Evolutionary conservation across 2,329 filamentous ascomycete genomes (phyloP), one percentile per base, ranked within the genome.

Genomic region (Diaporthe vexans): DNA sequence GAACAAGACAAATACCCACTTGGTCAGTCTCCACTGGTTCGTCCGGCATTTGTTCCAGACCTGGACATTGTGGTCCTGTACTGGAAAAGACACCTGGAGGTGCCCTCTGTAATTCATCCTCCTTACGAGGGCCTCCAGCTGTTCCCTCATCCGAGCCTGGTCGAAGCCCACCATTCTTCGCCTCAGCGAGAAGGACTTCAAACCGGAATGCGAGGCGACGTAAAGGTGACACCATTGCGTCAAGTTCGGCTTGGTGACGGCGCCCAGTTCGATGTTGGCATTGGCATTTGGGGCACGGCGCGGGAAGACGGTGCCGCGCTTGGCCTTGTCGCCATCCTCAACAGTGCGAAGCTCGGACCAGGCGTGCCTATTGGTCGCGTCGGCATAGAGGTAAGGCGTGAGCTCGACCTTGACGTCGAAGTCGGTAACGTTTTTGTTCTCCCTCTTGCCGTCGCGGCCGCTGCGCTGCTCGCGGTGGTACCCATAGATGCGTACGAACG

Each of bases 211-310:
- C 76, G 88, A 90, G 3, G 88, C 88, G 78, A 90, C 92, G 82
- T 91, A 95, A 52, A 88, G 87, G 74, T 92, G 89, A 78, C 92
- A 94, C 93, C 93, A 95, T 74, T 91, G 88, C 29, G 81, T 81
- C 15, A 91, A 81, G 26, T 78, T 83, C 48, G 78, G 87, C 79
- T 82, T 84, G 74, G 78, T 77, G 13, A 77, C 74, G 35, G 77
- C 76, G 15, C 85, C 85, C 15, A 87, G 81, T 77, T 89, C 86
- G 72, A 88, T 81, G 21, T 69, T 52, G 5, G 71, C 71, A 21
- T 24, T 51, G 74, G 84, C 84, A 74, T 85, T 83, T 70, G 88
- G 87, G 0, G 87, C 90, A 5, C 87, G 83, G 7, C 83, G 87
- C 73, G 87, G 85, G 21, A 91, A 84, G 68, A 91, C 85, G 5